Evolutionary conservation across 352 stramenopile species (phyloP).

Genomic region (Phytopythium vexans): DNA sequence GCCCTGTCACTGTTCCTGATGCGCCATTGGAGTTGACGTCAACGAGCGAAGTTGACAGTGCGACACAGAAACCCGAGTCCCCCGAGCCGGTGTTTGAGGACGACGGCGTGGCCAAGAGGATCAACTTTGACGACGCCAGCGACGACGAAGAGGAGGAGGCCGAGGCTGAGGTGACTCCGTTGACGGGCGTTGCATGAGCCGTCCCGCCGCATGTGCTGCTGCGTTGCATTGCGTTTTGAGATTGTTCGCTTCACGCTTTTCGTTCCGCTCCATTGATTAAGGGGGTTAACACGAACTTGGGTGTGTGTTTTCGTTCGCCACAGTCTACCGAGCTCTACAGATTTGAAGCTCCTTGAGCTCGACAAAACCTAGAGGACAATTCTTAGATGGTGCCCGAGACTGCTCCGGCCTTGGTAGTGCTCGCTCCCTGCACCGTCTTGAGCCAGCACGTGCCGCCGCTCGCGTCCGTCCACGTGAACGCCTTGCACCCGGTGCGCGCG

Average conservation of each 20-base stretch:
- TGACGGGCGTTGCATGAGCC: conserved; percentile 3
- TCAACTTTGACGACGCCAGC: conserved; percentile 32
- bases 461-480: conserved; percentile 49
- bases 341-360: neutral
- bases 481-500: conserved; percentile 20
- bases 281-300: too few species aligned
- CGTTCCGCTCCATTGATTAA: neutral
- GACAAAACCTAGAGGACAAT: neutral
- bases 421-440: conserved; percentile 34
- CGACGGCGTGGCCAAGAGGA: conserved; percentile 30
- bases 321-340: too few species aligned
- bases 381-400: conserved; percentile 24
- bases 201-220: neutral
- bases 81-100: conserved; percentile 2
- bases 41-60: conserved; percentile 6
- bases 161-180: neutral
- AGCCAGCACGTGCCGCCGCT: conserved; percentile 57
- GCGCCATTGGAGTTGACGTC: conserved; percentile 2
- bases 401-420: conserved; percentile 11
- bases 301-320: too few species aligned
- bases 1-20: too few species aligned
- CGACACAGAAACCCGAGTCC: too few species aligned
- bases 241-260: neutral
- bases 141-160: conserved; percentile 30
- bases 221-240: neutral